A percentile compares a stretch with the other conserved stretches of the same genome.
phyloP scores from a whole-genome alignment of 768 basidiomycete species.

The Lactifluus hygrophoroides region DNA sequence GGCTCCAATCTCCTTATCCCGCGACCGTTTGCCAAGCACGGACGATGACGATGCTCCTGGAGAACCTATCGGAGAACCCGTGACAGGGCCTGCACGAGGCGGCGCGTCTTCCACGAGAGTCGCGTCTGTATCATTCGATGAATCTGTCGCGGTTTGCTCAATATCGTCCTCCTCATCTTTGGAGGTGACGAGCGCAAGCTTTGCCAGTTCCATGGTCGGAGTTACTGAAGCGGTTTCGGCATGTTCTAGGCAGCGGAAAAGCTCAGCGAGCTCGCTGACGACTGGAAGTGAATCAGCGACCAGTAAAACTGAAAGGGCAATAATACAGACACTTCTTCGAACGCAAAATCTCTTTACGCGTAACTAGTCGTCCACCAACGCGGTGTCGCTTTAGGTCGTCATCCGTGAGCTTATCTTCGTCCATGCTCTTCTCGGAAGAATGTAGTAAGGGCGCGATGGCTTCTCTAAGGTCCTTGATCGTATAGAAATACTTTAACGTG shows the following conservation, averaged over 20 bases:
- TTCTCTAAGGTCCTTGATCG: conserved; percentile 82
- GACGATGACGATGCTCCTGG: conserved; percentile 20
- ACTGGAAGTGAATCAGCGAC: conserved; percentile 37
- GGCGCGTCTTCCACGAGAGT: conserved; percentile 73
- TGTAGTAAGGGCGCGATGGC: conserved; percentile 57
- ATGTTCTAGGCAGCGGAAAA: conserved; percentile 72
- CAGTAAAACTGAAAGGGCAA: conserved; percentile 10
- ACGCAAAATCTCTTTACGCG: conserved; percentile 69
- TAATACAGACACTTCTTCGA: conserved; percentile 64
- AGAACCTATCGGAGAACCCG: conserved; percentile 28
- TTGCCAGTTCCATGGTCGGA: conserved; percentile 79
- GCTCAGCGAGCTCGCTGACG: conserved; percentile 64
- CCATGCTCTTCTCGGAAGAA: conserved; percentile 44
- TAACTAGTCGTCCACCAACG: conserved; percentile 81
- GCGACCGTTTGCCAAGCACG: conserved; percentile 62
- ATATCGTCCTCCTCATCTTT: conserved; percentile 82
- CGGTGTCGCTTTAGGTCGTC: conserved; percentile 77
- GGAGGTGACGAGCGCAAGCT: conserved; percentile 83
- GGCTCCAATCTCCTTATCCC: conserved; percentile 32
- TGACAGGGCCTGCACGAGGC: conserved; percentile 21
- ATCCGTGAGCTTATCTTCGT: conserved; percentile 65
- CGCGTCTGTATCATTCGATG: conserved; percentile 82
- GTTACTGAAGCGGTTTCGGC: conserved; percentile 61
- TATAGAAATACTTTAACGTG: conserved; percentile 75
- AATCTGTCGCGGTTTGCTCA: conserved; percentile 66